These are phyloP conservation scores for Candida coleopterorum DNA, from an alignment of 805 yeast genomes.

Conservation along the genomic window DNA sequence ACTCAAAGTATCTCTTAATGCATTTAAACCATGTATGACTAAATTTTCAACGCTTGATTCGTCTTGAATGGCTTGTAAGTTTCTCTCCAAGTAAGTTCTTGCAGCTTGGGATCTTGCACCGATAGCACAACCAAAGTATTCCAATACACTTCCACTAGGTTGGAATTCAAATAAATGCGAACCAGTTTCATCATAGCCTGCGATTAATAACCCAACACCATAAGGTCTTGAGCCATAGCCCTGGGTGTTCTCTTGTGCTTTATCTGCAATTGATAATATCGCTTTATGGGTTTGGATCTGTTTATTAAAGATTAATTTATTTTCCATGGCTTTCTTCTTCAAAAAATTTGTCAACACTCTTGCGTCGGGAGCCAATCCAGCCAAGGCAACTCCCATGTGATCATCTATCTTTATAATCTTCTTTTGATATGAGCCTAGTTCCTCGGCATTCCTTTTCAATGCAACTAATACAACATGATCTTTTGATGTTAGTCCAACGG, in stretches of 20 bases:
- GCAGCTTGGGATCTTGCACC: slow-evolving; percentile 99
- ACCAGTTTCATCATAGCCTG: slow-evolving; percentile 91
- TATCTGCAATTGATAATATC: slow-evolving; percentile 83
- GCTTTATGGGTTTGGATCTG: slow-evolving; percentile 81
- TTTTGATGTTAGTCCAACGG: slow-evolving; percentile 87
- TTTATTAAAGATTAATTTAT: slow-evolving; percentile 79
- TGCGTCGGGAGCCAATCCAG: slow-evolving; percentile 98
- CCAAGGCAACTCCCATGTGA: slow-evolving; percentile 91
- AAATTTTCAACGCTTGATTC: slow-evolving; percentile 63
- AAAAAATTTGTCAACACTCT: slow-evolving; percentile 85
- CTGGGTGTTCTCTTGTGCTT: slow-evolving; percentile 96
- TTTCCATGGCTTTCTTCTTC: slow-evolving; percentile 87
- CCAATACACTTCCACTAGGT: slow-evolving; percentile 91
- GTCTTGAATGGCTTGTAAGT: slow-evolving; percentile 61
- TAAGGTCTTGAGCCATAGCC: slow-evolving; percentile 95
- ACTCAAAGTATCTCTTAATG: slow-evolving; percentile 88
- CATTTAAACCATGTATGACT: slow-evolving; percentile 80
- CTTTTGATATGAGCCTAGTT: slow-evolving; percentile 93
- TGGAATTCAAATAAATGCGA: slow-evolving; percentile 93
- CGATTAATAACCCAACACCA: slow-evolving; percentile 90
- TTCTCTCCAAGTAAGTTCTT: slow-evolving; percentile 89
- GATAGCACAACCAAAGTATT: slow-evolving; percentile 89
- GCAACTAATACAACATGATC: slow-evolving; percentile 90
- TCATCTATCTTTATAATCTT: slow-evolving; percentile 88
- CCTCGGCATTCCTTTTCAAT: slow-evolving; percentile 93